phyloP scores from a whole-genome alignment of 306 rosid species.

The Cucumis cinereus region DNA sequence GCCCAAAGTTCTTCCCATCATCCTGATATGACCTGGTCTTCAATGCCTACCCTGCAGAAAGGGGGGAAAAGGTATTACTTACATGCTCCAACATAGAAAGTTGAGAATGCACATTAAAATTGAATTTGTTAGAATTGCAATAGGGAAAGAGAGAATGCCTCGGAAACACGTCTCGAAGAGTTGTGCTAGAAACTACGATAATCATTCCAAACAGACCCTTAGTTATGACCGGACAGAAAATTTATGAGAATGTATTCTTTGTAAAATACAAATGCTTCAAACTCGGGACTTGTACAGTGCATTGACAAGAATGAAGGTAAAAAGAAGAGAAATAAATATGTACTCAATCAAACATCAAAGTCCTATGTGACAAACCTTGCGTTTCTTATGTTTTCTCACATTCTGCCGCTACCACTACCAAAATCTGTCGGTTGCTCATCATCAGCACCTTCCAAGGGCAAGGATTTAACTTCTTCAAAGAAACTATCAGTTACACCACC shows the following conservation, averaged over 20 bases:
- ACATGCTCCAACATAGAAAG: too few species aligned
- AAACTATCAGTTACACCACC: slow-evolving; percentile 68
- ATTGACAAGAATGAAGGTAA: neutral
- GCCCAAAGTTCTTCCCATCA: neutral
- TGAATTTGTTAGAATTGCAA: too few species aligned
- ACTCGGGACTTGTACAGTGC: neutral
- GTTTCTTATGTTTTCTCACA: slow-evolving; percentile 37
- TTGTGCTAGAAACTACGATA: too few species aligned
- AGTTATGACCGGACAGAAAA: neutral
- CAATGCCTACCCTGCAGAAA: slow-evolving; percentile 6
- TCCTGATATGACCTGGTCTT: neutral
- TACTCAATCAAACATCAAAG: neutral
- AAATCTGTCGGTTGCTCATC: slow-evolving; percentile 27
- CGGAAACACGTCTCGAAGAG: too few species aligned
- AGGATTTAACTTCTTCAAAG: slow-evolving; percentile 59
- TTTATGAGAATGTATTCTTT: neutral
- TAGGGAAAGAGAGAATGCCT: too few species aligned
- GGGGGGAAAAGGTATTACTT: neutral
- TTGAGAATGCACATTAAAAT: too few species aligned
- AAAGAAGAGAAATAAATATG: neutral
- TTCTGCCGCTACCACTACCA: slow-evolving; percentile 27
- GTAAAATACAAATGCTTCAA: neutral
- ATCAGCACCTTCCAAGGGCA: slow-evolving; percentile 45
- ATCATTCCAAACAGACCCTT: too few species aligned
- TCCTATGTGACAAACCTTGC: slow-evolving; percentile 35